Base-by-base conservation (phyloP, 1,284 basidiomycete species). In the Ceratobasidium sp. region DNA sequence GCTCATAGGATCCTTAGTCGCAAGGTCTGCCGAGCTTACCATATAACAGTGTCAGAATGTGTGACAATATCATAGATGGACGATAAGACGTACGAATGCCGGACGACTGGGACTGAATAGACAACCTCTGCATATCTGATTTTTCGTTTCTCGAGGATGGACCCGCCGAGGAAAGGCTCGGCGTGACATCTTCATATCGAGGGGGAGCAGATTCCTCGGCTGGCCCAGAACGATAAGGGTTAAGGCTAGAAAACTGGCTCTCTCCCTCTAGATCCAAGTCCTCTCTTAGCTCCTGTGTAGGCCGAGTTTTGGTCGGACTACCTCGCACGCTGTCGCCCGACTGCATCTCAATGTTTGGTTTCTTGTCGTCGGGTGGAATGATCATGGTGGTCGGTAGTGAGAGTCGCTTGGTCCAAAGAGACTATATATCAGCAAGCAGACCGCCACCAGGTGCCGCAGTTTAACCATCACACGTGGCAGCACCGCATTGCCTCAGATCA, bases 31-130 rank as follows among this genome's bases (percentile, higher is more conserved):
- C 35, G 62, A 52, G 12, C 18, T 59, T 23, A 46, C 73, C 41
- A 35, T 18, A 33, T 1, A 30, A 30, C 14, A 23, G 18, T 5
- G 23, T 75, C 12, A 75, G 59, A 50, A 38, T 12, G 8, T 12
- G n/a, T 33, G 50, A 27, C 20, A 10, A 18, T 23, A 38, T 5
- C 27, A 55, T 14, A 33, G 27, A 20, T 41, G 50, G 50, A 30
- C 18, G 52, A 46, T 33, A 54, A 5, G n/a, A 64, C 73, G 20
- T 46, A 75, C 73, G 50, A 1, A 38, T 52, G 8, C 50, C 52
- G 18, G 73, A 65, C 48, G 73, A 20, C 23, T 75, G 62, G 41
- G 73, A 75, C 38, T 66, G 73, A 41, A 75, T 52, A 10, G 73
- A 75, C 16, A 35, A 33, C n/a, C 73, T 52, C 14, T 41, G 10